Base-by-base conservation (phyloP, 2,329 filamentous ascomycete genomes). In the Colletotrichum horii region DNA sequence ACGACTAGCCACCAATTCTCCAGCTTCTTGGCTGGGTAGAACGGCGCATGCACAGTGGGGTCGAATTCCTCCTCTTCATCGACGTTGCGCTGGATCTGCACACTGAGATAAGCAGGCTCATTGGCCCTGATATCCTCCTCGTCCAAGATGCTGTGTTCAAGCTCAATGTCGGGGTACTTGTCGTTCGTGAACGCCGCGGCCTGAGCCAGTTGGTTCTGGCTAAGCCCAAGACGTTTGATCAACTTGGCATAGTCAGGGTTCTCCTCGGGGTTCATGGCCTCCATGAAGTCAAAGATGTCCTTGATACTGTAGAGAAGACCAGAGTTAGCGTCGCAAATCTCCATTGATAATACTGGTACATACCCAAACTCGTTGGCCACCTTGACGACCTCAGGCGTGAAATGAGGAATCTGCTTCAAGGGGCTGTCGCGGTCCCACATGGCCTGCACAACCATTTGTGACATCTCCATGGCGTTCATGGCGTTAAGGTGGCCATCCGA, bases 1-100 rank as follows among this genome's bases (percentile, higher is more conserved):
- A 99, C 95, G 24, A 99, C 95, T 71, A 99, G 87, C 97, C 97
- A 99, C 96, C 96, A 99, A 83, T 97, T 98, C 89, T 99, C 97
- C 88, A 95, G 94, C 90, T 99, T 99, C 84, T 94, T 94, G 66
- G 85, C 89, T 1, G 97, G 96, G 83, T 97, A 99, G 89, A 98
- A 99, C 1, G 97, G 97, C 67, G 96, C 96, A 83, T 98, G 96
- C 3, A 98, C 97, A 2, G 93, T 93, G 3, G 94, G 91, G 83
- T 98, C 95, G 19, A 94, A 91, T 26, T 91, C 88, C 15, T 88
- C 88, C 69, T 92, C 91, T 69, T 93, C 91, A n/a, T 93, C 93
- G 7, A 96, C 87, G 80, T 98, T 96, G 36, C 97, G 94, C 80
- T 95, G 93, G 77, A 99, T 94, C 82, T 93, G 94, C 80, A 99